Evolutionary conservation across 306 rosid genomes (phyloP).

Genomic region (Cucurbita moschata): DNA sequence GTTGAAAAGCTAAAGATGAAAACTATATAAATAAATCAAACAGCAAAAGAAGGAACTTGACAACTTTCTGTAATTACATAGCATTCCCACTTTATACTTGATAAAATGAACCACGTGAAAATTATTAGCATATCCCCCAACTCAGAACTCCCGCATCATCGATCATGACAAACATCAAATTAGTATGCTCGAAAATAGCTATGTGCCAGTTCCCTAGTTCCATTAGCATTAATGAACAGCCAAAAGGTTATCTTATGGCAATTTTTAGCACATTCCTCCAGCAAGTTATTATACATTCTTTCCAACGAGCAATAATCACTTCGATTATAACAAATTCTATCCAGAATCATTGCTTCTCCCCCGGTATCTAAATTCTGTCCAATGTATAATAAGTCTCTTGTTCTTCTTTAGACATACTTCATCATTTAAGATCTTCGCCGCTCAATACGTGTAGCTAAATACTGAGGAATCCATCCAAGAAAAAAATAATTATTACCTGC

Average conservation of each 20-base stretch:
- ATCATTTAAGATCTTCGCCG: not conserved
- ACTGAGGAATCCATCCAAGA: conserved; percentile 3
- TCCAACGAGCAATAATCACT: not conserved
- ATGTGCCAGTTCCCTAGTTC: not conserved
- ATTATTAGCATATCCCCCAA: not conserved
- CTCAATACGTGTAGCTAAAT: not conserved
- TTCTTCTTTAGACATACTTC: not conserved
- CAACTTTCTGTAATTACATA: not conserved
- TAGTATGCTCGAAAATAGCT: not conserved
- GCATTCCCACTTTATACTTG: not conserved
- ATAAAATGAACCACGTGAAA: not conserved
- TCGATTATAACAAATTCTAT: not conserved
- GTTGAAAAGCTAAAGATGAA: not conserved
- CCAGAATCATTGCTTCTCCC: not conserved
- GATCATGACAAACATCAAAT: not conserved
- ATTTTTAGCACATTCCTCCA: not conserved
- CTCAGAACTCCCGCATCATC: not conserved
- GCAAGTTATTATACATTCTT: not conserved
- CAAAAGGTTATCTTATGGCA: not conserved
- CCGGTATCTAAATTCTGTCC: not conserved
- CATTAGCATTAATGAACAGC: not conserved
- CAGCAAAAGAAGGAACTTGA: not conserved
- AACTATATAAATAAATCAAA: not conserved
- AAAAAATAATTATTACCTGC: conserved; percentile 37
- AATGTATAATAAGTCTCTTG: not conserved